Percentiles rank a stretch among this genome's conserved stretches.
Evolutionary conservation across 1,284 basidiomycete genomes (phyloP).

Genomic region (Ceratobasidium theobromae): DNA sequence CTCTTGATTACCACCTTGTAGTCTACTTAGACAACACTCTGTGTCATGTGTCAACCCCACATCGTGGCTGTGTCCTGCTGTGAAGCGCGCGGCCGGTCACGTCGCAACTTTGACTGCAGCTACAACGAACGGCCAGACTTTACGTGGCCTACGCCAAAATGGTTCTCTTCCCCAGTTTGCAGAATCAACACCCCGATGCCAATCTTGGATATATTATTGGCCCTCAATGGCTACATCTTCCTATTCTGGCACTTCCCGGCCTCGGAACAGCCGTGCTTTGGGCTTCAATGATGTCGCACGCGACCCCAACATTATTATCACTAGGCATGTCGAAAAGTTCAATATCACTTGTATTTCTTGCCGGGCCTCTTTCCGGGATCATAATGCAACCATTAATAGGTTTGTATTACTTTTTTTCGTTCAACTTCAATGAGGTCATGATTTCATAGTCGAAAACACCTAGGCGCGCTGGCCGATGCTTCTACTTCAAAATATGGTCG

Average conservation of each 20-base stretch:
- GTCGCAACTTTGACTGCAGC: slow-evolving; percentile 5
- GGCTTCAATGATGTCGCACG: slow-evolving; percentile 31
- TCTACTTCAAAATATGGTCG: slow-evolving; percentile 83
- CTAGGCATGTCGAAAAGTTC: slow-evolving; percentile 85
- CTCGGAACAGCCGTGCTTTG: slow-evolving; percentile 30
- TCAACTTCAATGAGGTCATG: neutral
- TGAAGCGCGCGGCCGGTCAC: slow-evolving; percentile 3
- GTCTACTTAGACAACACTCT: neutral
- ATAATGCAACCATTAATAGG: slow-evolving; percentile 91
- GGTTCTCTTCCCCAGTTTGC: slow-evolving; percentile 24
- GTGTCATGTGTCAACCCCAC: slow-evolving; percentile 10
- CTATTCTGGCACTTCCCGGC: slow-evolving; percentile 22
- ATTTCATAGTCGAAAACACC: neutral
- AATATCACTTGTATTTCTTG: slow-evolving; percentile 91
- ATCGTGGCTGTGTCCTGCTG: slow-evolving; percentile 24
- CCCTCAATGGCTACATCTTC: slow-evolving; percentile 29
- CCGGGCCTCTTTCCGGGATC: slow-evolving; percentile 89
- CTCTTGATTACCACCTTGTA: neutral
- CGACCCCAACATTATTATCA: slow-evolving; percentile 56
- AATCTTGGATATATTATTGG: slow-evolving; percentile 27
- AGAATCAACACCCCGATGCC: slow-evolving; percentile 11
- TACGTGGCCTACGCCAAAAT: slow-evolving; percentile 21
- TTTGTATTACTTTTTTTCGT: slow-evolving; percentile 35
- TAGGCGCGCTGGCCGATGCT: slow-evolving; percentile 79
- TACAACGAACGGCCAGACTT: neutral